Base-by-base conservation (phyloP, 2,329 filamentous ascomycete genomes). In the Blastomyces percursus region DNA sequence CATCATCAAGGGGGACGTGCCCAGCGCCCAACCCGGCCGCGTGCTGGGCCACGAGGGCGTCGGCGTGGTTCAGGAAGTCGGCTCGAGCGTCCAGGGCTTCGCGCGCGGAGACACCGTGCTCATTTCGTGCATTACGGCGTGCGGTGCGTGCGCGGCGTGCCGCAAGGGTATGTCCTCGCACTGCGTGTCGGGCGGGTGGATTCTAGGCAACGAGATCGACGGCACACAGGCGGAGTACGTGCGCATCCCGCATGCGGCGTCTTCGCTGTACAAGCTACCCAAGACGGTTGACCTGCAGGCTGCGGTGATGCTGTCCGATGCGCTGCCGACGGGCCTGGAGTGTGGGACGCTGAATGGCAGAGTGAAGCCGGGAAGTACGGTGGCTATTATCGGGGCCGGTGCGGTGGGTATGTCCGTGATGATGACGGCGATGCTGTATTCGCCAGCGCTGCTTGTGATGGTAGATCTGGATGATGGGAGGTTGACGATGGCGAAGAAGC, bases 171-270 rank as follows among this genome's bases (percentile, higher is more conserved):
- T 84, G 78, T 74, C 75, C 63, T 80, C 79, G 35, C 80, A 82
- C 65, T 85, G 82, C 69, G 73, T 73, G 8, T 79, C 76, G 14
- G 82, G 81, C 32, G 81, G 82, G 3, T 84, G 82, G 82, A 75
- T 78, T 5, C 72, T 85, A 1, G 82, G 82, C 24, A 80, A 84
- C 67, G 74, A 72, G 0, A 75, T 79, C 24, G 79, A 83, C 65
- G 81, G 81, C 54, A 83, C 80, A 0, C 81, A 84, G 67, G 82
- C 81, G n/a, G 81, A 84, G 67, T 83, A 79, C 64, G 81, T 83
- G 46, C 75, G 80, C 24, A 77, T 83, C 52, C 80, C 79, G 1
- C 77, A 80, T 67, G 82, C 81, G 0, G 76, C 79, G 62, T 76
- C 75, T 8, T 81, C 77, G 9, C 73, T 84, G 8, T 77, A 81